Base-by-base conservation (phyloP, 441 rosid species). In the Manihot esculenta region DNA sequence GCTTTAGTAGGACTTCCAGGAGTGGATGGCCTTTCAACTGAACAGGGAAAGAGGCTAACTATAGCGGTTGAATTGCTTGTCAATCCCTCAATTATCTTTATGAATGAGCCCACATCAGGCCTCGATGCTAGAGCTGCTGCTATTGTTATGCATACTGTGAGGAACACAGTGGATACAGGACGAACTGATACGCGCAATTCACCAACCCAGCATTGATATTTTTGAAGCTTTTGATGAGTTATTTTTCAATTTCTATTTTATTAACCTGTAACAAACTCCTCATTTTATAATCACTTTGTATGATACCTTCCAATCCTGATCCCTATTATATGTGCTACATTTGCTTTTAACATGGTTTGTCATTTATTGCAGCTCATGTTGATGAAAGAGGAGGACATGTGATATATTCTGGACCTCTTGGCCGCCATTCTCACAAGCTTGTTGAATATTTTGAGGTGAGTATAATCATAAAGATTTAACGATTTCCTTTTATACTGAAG, bases 81-180 rank as follows among this genome's bases (percentile, higher is more conserved):
- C 3, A 89, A 88, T 78, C 97, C 97, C 0, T 89, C 93, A 1
- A 83, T 91, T 17, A 86, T 89, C 57, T 91, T 91, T 79, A 87
- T 89, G 94, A 94, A 91, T 51, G 97, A 92, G 69, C 96, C 97
- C 10, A 92, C 93, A 6, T 87, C 94, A 68, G 94, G 97, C 14
- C 90, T 91, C 5, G 97, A 91, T 76, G 97, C 97, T 57, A 80
- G 97, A 85, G 94, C 97, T 48, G 97, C 94, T 41, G 97, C 95
- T 18, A 86, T 91, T 62, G 93, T 91, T 38, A 91, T 89, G 94
- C 85, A 96, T 21, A 89, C 97, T 4, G 92, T 92, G 64, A 87
- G 94, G 71, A 89, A 92, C 71, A 91, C 91, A 2, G 97, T 88
- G 18, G 93, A 91, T 62, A 91, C 95, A 20, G 95, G 97, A 38